Evolutionary conservation across 495 filamentous ascomycete genomes (phyloP).

Genomic region (Trichoderma virens): DNA sequence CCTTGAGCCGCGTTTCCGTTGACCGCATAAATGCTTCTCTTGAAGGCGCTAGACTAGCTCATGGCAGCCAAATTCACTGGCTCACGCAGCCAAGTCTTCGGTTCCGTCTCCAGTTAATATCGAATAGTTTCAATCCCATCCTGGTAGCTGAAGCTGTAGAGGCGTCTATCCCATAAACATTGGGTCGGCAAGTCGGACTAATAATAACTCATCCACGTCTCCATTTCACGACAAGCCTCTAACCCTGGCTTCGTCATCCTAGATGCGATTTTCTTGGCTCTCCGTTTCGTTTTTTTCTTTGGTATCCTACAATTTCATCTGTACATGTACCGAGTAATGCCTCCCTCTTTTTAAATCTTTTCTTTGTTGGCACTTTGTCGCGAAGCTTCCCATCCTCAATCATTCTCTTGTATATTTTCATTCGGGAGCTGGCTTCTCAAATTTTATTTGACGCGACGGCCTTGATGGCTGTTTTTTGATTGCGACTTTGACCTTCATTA

Average conservation of each 20-base stretch:
- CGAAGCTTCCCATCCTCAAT: constrained; percentile 6
- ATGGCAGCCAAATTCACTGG: too few species aligned
- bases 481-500: background rate
- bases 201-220: background rate
- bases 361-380: background rate
- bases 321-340: background rate
- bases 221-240: background rate
- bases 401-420: constrained; percentile 1
- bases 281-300: constrained; percentile 9
- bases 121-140: too few species aligned
- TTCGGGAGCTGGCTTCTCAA: constrained; percentile 11
- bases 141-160: too few species aligned
- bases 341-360: background rate
- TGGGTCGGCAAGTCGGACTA: too few species aligned
- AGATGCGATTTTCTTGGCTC: background rate
- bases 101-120: background rate
- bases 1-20: background rate
- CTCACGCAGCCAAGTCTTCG: too few species aligned
- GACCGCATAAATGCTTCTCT: background rate
- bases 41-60: too few species aligned
- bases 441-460: background rate
- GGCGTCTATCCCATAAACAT: too few species aligned
- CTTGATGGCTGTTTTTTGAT: constrained; percentile 6
- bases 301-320: constrained; percentile 9
- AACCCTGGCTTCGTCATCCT: background rate